Base-by-base conservation (phyloP, 2,329 filamentous ascomycete species). In the Scopulariopsis brevicaulis region DNA sequence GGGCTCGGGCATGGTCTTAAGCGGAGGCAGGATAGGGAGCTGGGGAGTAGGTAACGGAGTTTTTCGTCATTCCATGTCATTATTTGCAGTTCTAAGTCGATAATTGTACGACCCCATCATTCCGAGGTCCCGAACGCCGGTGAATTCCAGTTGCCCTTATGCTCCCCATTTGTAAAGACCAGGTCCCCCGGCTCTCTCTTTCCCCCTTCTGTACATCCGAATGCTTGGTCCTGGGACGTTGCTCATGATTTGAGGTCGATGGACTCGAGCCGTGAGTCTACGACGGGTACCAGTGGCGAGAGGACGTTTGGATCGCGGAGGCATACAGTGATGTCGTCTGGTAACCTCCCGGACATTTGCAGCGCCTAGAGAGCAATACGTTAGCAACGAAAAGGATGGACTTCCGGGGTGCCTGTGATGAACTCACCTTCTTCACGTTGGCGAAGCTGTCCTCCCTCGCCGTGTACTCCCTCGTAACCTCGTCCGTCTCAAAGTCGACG, bases 381-480 rank as follows among this genome's bases (percentile, higher is more conserved):
- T 50, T 3, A 50, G 46, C n/a, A 22, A 3, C 20, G 7, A 11
- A 3, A 24, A 20, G 46, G 46, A 1, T 11, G 10, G 20, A 50
- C 20, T 50, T 22, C 7, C 22, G 22, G 22, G 10, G 46, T 11
- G 22, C 11, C 6, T n/a, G 5, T 2, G n/a, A 24, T n/a, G 46
- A 56, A 72, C 81, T 67, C 70, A 89, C 87, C 76, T 79, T 77
- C 69, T 86, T 86, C 12, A 96, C 84, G 37, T 84, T 83, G 32
- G 86, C 86, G 69, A 95, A 96, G 57, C 75, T 79, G 56, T 87
- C 87, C 74, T 99, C 93, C 68, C 88, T 86, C n/a, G 87, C 86
- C 22, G 89, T 89, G 67, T 96, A 96, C 73, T 99, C 93, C 62
- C 93, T 79, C 34, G 96, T 86, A 34, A 97, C 86, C 67, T 89